Evolutionary conservation across 768 basidiomycete genomes (phyloP).

Genomic region (Boletus barrowsii): DNA sequence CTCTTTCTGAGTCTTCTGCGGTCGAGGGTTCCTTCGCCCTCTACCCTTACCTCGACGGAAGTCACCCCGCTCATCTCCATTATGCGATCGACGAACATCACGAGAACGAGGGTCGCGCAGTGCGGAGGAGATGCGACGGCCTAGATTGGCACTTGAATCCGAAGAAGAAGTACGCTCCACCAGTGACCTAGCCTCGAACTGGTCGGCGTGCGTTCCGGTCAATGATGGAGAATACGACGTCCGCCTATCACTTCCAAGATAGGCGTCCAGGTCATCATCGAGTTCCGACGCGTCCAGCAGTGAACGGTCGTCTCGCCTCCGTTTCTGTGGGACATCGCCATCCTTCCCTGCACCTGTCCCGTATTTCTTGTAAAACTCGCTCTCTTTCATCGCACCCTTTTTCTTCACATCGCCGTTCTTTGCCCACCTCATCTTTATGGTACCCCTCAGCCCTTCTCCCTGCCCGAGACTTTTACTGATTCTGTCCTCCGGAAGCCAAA

Average conservation of each 20-base stretch:
- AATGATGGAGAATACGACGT: conserved; percentile 43
- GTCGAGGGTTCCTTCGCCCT: conserved; percentile 40
- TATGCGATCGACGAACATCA: conserved; percentile 15
- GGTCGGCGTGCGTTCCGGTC: conserved; percentile 69
- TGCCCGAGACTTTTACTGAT: conserved; percentile 70
- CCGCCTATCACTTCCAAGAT: conserved; percentile 48
- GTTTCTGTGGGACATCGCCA: conserved; percentile 36
- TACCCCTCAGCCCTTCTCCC: conserved; percentile 63
- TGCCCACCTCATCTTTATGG: conserved; percentile 77
- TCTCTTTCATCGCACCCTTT: conserved; percentile 66
- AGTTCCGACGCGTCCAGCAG: conserved; percentile 42
- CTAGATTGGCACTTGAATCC: conserved; percentile 40
- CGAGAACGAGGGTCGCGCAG: conserved; percentile 13
- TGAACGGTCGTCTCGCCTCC: conserved; percentile 34
- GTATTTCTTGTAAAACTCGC: conserved; percentile 77
- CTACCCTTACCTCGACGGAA: conserved; percentile 30
- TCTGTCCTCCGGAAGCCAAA: conserved; percentile 80
- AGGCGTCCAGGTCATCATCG: conserved; percentile 69
- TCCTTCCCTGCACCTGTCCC: conserved; percentile 66
- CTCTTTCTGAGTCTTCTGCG: conserved; percentile 66
- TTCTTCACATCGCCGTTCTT: conserved; percentile 70
- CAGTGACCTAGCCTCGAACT: conserved; percentile 53
- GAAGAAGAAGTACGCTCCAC: conserved; percentile 54
- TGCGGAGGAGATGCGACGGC: conserved; percentile 45
- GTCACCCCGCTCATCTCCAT: conserved; percentile 25